phyloP scores from a whole-genome alignment of 305 asterid genomes.

The Fraxinus sp. region DNA sequence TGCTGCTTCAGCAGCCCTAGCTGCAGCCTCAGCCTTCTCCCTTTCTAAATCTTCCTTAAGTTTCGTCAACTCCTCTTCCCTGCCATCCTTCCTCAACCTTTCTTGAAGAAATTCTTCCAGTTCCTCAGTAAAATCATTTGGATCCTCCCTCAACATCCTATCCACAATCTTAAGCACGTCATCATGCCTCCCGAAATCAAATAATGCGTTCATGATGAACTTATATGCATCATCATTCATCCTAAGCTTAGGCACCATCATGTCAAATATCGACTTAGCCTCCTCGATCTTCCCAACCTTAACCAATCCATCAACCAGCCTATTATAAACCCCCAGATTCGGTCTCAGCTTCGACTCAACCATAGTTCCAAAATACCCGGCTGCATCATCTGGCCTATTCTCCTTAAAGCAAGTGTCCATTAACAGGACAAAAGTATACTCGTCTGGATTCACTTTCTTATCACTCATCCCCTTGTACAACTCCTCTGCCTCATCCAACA shows the following conservation, averaged over 20 bases:
- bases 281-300: conserved; percentile 75
- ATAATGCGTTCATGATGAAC: conserved; percentile 66
- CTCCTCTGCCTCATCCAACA: conserved; percentile 72
- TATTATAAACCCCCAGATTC: conserved; percentile 64
- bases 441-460: conserved; percentile 70
- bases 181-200: conserved; percentile 60
- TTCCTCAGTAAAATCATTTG: conserved; percentile 68
- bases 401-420: conserved; percentile 87
- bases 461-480: conserved; percentile 72
- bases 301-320: conserved; percentile 67
- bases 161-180: conserved; percentile 70
- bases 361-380: conserved; percentile 68
- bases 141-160: conserved; percentile 68
- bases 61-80: conserved; percentile 67
- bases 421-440: conserved; percentile 66
- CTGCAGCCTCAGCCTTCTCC: conserved; percentile 84
- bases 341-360: conserved; percentile 83
- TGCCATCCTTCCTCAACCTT: conserved; percentile 58
- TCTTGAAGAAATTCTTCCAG: conserved; percentile 65
- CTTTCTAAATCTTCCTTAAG: conserved; percentile 57
- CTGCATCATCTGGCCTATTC: conserved; percentile 73
- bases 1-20: conserved; percentile 73
- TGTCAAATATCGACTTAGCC: conserved; percentile 74
- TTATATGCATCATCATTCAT: conserved; percentile 70
- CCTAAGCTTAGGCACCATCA: conserved; percentile 71